phyloP scores from a whole-genome alignment of 441 rosid species.

The Biscutella laevigata region DNA sequence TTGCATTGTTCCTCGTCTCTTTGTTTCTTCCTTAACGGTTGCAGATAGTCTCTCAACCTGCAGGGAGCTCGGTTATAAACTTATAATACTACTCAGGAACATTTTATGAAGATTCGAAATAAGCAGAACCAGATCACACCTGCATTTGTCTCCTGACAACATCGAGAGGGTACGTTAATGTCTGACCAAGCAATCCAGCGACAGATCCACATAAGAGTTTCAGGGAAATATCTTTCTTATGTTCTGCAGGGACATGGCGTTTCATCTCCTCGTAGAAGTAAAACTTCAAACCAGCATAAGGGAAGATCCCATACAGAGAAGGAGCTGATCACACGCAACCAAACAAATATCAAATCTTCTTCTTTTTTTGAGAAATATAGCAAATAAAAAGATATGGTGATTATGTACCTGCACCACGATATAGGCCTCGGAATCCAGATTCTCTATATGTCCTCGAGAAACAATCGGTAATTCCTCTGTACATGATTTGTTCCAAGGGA shows the following conservation, averaged over 20 bases:
- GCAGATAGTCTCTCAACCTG: slow-evolving; percentile 64
- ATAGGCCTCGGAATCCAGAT: slow-evolving; percentile 69
- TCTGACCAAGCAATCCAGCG: slow-evolving; percentile 83
- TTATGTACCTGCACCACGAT: slow-evolving; percentile 79
- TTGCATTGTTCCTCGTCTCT: slow-evolving; percentile 56
- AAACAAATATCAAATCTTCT: slow-evolving; percentile 11
- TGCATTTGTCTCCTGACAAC: slow-evolving; percentile 98
- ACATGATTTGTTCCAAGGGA: slow-evolving; percentile 36
- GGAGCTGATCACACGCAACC: slow-evolving; percentile 48
- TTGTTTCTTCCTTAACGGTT: slow-evolving; percentile 35
- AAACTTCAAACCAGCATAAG: slow-evolving; percentile 92
- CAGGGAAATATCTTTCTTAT: slow-evolving; percentile 55
- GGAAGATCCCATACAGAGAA: slow-evolving; percentile 86
- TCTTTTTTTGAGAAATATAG: not conserved
- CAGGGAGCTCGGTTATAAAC: slow-evolving; percentile 3
- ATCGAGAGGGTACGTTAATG: slow-evolving; percentile 89
- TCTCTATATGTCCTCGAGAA: slow-evolving; percentile 59
- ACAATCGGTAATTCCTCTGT: slow-evolving; percentile 71
- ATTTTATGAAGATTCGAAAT: not conserved
- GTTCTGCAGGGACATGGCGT: slow-evolving; percentile 64
- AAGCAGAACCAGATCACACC: slow-evolving; percentile 31
- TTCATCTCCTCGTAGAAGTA: slow-evolving; percentile 95
- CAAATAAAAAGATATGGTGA: slow-evolving; percentile 5
- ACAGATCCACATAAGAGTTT: slow-evolving; percentile 79
- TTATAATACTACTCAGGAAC: slow-evolving; percentile 1